Percentiles rank a stretch among this genome's conserved stretches.
phyloP scores from a whole-genome alignment of 2,329 filamentous ascomycete species.

The Microsporum canis region DNA sequence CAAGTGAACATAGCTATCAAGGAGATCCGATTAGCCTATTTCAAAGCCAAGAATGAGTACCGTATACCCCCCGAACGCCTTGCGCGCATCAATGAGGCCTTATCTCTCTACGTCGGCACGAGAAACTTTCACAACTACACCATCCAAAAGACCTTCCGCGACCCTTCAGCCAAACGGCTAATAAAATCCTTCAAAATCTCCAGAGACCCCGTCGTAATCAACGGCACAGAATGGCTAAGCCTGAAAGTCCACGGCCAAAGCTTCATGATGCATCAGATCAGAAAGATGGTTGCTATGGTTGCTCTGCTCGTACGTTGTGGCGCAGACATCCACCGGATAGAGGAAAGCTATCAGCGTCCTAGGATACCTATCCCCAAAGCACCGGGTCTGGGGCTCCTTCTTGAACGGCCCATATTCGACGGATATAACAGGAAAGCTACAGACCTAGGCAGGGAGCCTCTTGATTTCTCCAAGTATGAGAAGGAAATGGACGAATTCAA shows the following conservation, averaged over 20 bases:
- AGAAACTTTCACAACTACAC: slow-evolving; percentile 97
- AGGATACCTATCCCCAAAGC: slow-evolving; percentile 88
- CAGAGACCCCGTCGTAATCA: slow-evolving; percentile 64
- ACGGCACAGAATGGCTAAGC: slow-evolving; percentile 88
- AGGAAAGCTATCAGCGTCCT: slow-evolving; percentile 58
- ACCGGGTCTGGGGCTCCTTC: slow-evolving; percentile 71
- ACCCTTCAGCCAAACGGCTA: slow-evolving; percentile 74
- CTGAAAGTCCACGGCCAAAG: slow-evolving; percentile 94
- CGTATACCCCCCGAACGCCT: slow-evolving; percentile 64
- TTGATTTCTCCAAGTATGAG: slow-evolving; percentile 70
- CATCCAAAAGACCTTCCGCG: slow-evolving; percentile 68
- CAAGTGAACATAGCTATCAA: slow-evolving; percentile 54
- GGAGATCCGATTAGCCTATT: slow-evolving; percentile 68
- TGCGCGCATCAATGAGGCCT: slow-evolving; percentile 60
- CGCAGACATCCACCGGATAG: slow-evolving; percentile 58
- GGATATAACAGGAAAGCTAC: slow-evolving; percentile 68
- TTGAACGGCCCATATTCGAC: slow-evolving; percentile 87
- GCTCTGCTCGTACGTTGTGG: slow-evolving; percentile 76
- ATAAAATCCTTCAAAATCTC: slow-evolving; percentile 88
- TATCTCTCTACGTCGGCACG: slow-evolving; percentile 70
- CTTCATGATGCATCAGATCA: slow-evolving; percentile 99
- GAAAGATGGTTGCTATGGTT: slow-evolving; percentile 96
- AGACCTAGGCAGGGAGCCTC: slow-evolving; percentile 52
- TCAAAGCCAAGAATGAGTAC: slow-evolving; percentile 72
- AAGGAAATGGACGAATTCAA: slow-evolving; percentile 80